Base-by-base conservation (phyloP, 2,329 filamentous ascomycete species). In the Neospermospora avenae region DNA sequence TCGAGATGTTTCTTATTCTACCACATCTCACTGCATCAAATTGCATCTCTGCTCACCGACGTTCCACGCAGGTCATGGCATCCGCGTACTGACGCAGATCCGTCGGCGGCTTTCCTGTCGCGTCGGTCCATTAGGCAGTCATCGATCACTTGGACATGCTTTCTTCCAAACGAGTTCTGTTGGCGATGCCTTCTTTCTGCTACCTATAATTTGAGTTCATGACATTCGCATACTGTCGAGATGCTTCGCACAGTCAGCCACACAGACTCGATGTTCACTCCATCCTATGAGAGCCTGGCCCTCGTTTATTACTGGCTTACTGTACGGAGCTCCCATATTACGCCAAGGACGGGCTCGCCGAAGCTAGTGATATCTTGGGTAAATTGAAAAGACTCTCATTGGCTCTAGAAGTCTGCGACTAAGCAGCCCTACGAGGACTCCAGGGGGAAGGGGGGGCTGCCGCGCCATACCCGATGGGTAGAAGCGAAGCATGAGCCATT, bases 1-100 rank as follows among this genome's bases (percentile, higher is more conserved):
- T 59, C 55, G 59, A 59, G 64, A 67, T 58, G 64, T 62, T 65
- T 42, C 55, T 34, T 53, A 4, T 18, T 10, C 16, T 51, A 18
- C 35, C 46, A 51, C 31, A 51, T 51, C 46, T 51, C 46, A 51
- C 46, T 51, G 46, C 46, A 51, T 35, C 46, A 35, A 25, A 25
- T 35, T 35, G 46, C 28, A 51, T 35, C 18, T 35, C n/a, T 34
- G n/a, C 28, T 35, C 46, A 35, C 46, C 46, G 31, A 51, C 5
- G 28, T 31, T n/a, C n/a, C 45, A 31, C 22, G 44, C 44, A 16
- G 7, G 44, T 24, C 44, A 24, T 46, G 22, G n/a, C 4, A n/a
- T 51, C 46, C 24, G 34, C 46, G 18, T 18, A 51, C 46, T 22
- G 28, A 41, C 16, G 7, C 39, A 41, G n/a, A 22, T 35, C 46